phyloP scores from a whole-genome alignment of 2,329 filamentous ascomycete genomes.

The Trichoderma afroharzianum region DNA sequence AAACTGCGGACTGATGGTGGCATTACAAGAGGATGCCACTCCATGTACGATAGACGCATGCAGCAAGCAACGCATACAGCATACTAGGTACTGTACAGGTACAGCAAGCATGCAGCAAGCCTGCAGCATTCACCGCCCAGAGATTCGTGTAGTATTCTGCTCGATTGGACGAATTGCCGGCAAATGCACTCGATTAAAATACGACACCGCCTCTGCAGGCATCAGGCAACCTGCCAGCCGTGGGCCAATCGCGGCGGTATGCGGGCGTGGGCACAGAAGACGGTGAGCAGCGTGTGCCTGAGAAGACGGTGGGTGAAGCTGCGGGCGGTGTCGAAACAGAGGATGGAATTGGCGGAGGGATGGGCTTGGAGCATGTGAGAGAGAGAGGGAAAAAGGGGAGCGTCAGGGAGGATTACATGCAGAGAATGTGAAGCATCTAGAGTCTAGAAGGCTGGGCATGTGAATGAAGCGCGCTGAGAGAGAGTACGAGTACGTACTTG shows the following conservation, averaged over 20 bases:
- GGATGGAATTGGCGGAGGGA: neutral
- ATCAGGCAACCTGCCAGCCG: neutral
- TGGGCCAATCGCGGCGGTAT: slow-evolving; percentile 12
- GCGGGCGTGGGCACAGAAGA: slow-evolving; percentile 7
- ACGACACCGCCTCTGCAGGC: slow-evolving; percentile 13
- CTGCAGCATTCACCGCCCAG: slow-evolving; percentile 3
- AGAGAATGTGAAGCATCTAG: neutral
- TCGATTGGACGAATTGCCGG: slow-evolving; percentile 12
- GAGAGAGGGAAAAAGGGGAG: neutral
- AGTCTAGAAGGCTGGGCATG: neutral
- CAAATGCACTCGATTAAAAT: slow-evolving; percentile 3
- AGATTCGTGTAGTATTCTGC: neutral
- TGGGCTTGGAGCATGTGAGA: neutral
- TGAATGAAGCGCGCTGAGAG: neutral
- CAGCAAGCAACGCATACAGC: neutral
- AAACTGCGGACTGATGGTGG: neutral
- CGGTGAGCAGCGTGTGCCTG: slow-evolving; percentile 10
- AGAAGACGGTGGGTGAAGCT: slow-evolving; percentile 11
- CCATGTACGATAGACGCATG: slow-evolving; percentile 11
- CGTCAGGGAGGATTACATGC: neutral
- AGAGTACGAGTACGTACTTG: neutral
- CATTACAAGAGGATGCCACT: neutral
- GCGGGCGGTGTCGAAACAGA: neutral
- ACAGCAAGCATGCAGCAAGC: neutral
- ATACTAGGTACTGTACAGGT: neutral